Evolutionary conservation across 441 rosid genomes (phyloP).

Genomic region (Sinapis alba): DNA sequence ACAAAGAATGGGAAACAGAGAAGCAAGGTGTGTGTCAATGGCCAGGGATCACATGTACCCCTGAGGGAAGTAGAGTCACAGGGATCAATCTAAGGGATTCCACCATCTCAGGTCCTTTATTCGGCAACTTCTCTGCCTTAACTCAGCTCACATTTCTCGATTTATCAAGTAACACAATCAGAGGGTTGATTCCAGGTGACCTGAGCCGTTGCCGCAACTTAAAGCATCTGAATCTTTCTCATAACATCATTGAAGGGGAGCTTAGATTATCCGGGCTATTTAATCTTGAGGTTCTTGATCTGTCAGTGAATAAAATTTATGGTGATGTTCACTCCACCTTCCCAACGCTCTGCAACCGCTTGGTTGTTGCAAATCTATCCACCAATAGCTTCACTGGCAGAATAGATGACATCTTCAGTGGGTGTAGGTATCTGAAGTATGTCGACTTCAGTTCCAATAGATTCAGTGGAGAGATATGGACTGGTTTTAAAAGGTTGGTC

Average conservation of each 20-base stretch:
- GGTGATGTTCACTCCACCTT: background rate
- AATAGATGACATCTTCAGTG: background rate
- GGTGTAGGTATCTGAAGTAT: background rate
- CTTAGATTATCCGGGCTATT: background rate
- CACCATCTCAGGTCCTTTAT: background rate
- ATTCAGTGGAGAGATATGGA: background rate
- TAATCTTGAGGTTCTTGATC: background rate
- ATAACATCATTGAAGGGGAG: background rate
- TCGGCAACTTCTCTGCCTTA: background rate
- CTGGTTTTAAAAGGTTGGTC: background rate
- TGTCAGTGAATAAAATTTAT: background rate
- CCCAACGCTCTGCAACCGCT: background rate
- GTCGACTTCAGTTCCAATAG: background rate
- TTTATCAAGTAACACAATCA: background rate
- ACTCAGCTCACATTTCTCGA: background rate
- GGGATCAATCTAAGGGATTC: background rate
- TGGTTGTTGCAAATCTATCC: background rate
- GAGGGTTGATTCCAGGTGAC: background rate
- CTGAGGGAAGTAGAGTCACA: background rate
- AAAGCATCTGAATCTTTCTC: background rate
- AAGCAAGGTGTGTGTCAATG: background rate
- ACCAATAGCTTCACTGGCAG: background rate
- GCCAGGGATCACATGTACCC: background rate
- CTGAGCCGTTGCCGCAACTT: background rate
- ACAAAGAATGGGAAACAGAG: background rate